Base-by-base conservation (phyloP, 169 alveolate genomes). In the Sarcocystis neurona region DNA sequence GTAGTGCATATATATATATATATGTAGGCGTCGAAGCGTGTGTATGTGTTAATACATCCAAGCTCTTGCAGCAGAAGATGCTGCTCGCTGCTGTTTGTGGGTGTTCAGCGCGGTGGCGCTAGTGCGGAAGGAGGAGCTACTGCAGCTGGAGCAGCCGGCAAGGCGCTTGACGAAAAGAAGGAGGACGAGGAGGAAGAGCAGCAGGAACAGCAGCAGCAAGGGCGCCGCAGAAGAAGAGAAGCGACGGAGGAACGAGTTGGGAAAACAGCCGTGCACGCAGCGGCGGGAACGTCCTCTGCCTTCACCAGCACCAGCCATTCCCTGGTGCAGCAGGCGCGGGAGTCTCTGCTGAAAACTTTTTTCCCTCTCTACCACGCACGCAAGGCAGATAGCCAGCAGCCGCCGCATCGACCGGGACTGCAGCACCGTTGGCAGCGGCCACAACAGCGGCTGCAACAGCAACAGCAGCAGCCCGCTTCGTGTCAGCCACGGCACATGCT, bases 271-370 rank as follows among this genome's bases (percentile, higher is more conserved):
- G 66, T 53, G 30, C n/a, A n/a, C n/a, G n/a, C n/a, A n/a, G 39
- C 75, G 44, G 43, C 46, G 44, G 8, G 44, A 37, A 27, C 75
- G 75, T n/a, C 75, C 12, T 63, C 75, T 0, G 43, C 37, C 34
- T n/a, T 41, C 41, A 37, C 47, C 6, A 37, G 18, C 58, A 72
- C 43, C 37, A 53, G 58, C n/a, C 32, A 39, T 6, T 34, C 82
- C 2, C 82, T 72, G 34, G 82, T 43, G 6, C 82, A 72, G 82
- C 82, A 72, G 27, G 82, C 82, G 56, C 53, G 82, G 3, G 82
- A 72, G 58, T 72, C 82, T 34, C 56, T 72, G 3, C 15, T 72
- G 56, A 72, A 72, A 53, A 53, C 82, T 56, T 72, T 72, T 3
- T 72, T 72, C 18, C 82, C 82, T 0, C 53, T 72, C 32, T 56